Evolutionary conservation across 2,329 filamentous ascomycete genomes (phyloP).

Genomic region (Trichoderma sp.): DNA sequence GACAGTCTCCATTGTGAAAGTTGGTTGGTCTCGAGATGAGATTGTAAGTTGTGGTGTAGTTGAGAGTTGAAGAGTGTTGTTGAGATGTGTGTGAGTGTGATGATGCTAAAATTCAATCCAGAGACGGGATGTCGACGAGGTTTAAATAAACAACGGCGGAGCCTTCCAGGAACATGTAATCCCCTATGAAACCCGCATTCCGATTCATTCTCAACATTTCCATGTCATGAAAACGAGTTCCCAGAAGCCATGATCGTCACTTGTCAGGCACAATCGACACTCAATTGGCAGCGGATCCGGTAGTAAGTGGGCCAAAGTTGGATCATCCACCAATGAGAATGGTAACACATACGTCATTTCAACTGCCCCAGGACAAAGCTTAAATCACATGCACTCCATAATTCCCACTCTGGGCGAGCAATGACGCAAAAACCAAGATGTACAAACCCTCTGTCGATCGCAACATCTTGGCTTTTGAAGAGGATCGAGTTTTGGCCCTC

Average conservation of each 20-base stretch:
- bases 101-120: not conserved
- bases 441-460: not conserved
- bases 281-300: constrained; percentile 5
- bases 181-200: not conserved
- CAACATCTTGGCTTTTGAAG: not conserved
- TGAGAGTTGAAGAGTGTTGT: not conserved
- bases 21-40: constrained; percentile 19
- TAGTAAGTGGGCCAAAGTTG: not conserved
- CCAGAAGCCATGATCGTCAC: not conserved
- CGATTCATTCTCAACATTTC: not conserved
- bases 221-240: not conserved
- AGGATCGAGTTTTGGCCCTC: not conserved
- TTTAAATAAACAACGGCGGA: constrained; percentile 21
- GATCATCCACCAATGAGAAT: not conserved
- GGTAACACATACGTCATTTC: not conserved
- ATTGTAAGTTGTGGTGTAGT: constrained; percentile 22
- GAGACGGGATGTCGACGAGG: not conserved
- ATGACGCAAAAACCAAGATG: constrained; percentile 1
- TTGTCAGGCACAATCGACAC: constrained; percentile 4
- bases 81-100: not conserved
- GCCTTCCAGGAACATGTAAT: not conserved
- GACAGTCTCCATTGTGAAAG: constrained; percentile 48
- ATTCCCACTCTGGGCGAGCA: not conserved
- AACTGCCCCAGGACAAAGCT: not conserved
- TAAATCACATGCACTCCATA: constrained; percentile 6